Evolutionary conservation across 371 early-diverging fungal species (phyloP).

Genomic region (Antonospora locustae): DNA sequence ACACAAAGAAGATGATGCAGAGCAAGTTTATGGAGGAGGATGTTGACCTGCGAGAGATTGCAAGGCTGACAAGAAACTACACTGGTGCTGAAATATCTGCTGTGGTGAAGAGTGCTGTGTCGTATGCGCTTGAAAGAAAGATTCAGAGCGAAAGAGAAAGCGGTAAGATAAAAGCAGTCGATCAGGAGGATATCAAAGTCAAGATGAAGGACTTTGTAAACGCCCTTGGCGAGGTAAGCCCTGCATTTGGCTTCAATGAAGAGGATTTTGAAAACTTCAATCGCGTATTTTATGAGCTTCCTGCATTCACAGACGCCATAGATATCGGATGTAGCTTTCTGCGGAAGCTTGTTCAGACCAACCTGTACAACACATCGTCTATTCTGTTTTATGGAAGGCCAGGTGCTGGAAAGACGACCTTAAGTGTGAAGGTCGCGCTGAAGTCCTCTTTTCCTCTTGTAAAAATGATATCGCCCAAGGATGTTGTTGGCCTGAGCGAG

Average conservation of each 20-base stretch:
- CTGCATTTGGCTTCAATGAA: slow-evolving; percentile 89
- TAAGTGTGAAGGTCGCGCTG: slow-evolving; percentile 85
- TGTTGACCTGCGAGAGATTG: slow-evolving; percentile 74
- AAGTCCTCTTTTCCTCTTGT: slow-evolving; percentile 85
- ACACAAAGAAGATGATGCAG: slow-evolving; percentile 68
- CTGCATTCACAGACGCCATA: slow-evolving; percentile 70
- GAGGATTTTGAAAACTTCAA: slow-evolving; percentile 58
- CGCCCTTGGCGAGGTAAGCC: slow-evolving; percentile 83
- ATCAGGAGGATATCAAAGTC: slow-evolving; percentile 68
- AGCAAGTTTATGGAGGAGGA: slow-evolving; percentile 69
- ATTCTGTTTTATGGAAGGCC: slow-evolving; percentile 61
- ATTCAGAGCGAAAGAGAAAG: slow-evolving; percentile 58
- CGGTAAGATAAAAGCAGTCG: slow-evolving; percentile 60
- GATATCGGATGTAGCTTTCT: slow-evolving; percentile 58
- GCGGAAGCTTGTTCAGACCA: slow-evolving; percentile 59
- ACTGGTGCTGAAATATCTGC: slow-evolving; percentile 97
- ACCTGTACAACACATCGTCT: slow-evolving; percentile 70
- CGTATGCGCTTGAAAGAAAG: slow-evolving; percentile 92
- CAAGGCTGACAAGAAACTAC: slow-evolving; percentile 84
- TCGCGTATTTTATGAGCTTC: slow-evolving; percentile 65
- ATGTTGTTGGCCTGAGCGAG: slow-evolving; percentile 84
- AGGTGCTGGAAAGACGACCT: slow-evolving; percentile 85
- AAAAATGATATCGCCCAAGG: slow-evolving; percentile 85
- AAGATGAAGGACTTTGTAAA: slow-evolving; percentile 73
- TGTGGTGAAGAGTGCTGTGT: slow-evolving; percentile 87